Percentiles rank a stretch among this genome's conserved stretches.
These are phyloP conservation scores for Talaromyces sp. DNA, from an alignment of 2,329 filamentous ascomycete species.

Conservation along the genomic window DNA sequence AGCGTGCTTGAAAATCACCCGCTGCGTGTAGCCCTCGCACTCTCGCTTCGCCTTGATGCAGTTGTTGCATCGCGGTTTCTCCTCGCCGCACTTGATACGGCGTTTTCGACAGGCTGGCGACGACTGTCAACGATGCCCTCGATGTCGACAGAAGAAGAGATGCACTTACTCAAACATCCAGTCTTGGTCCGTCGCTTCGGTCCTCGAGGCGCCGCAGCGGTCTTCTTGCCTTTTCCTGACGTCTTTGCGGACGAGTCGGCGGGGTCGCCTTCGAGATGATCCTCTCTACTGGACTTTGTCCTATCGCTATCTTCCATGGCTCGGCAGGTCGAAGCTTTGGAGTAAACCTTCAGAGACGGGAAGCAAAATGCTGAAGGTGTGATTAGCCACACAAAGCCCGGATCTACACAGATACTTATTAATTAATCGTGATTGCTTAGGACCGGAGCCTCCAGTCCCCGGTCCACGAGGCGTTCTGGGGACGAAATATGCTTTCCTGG, in stretches of 20 bases:
- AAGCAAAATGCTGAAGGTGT: not conserved
- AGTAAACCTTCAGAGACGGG: not conserved
- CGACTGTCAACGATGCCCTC: not conserved
- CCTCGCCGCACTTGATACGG: constrained; percentile 95
- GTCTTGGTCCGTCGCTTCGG: constrained; percentile 78
- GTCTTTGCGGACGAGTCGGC: not conserved
- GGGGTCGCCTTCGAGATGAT: not conserved
- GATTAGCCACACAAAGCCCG: not conserved
- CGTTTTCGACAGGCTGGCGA: constrained; percentile 77
- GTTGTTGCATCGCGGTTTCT: constrained; percentile 47
- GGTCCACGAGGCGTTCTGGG: not conserved
- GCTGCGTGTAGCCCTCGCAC: constrained; percentile 40
- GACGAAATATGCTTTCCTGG: not conserved
- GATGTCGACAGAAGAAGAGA: not conserved
- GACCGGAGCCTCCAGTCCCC: not conserved
- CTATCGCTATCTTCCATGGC: constrained; percentile 4
- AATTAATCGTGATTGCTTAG: not conserved
- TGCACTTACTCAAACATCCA: constrained; percentile 73
- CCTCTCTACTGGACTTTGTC: not conserved
- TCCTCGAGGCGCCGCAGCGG: constrained; percentile 18
- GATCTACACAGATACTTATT: not conserved
- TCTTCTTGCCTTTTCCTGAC: constrained; percentile 14
- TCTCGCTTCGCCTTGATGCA: constrained; percentile 43
- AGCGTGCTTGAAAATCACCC: constrained; percentile 38
- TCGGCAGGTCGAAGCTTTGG: not conserved